Conservation (phyloP, 2,329 filamentous ascomycete species). For the Neofusicoccum laricinum region DNA sequence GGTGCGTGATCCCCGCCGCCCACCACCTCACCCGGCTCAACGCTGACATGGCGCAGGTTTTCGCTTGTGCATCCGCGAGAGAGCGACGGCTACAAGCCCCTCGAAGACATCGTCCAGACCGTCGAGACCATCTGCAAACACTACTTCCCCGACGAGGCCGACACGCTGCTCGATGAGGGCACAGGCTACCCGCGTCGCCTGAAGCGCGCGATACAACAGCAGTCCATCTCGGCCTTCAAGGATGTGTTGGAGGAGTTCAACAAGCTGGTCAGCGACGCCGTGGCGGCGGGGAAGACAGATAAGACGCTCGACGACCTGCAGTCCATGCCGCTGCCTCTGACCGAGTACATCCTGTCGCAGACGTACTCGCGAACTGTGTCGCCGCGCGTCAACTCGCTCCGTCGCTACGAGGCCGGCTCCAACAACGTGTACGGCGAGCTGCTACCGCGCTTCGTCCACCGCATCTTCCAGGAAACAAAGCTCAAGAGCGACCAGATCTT, state of each 20-base stretch:
- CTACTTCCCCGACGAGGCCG: conserved; percentile 70
- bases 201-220: conserved; percentile 68
- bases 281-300: conserved; percentile 65
- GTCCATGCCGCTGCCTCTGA: conserved; percentile 62
- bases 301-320: conserved; percentile 70
- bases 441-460: conserved; percentile 76
- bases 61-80: conserved; percentile 77
- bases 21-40: conserved; percentile 22
- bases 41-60: conserved; percentile 49
- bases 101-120: conserved; percentile 60
- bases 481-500: conserved; percentile 84
- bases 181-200: conserved; percentile 74
- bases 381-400: conserved; percentile 77
- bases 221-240: conserved; percentile 67
- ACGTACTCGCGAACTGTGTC: conserved; percentile 92
- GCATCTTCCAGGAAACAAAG: conserved; percentile 73
- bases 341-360: conserved; percentile 79
- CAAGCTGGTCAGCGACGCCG: conserved; percentile 60
- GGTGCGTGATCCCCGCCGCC: conserved; percentile 44
- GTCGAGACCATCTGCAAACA: conserved; percentile 62
- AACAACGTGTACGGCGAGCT: conserved; percentile 96
- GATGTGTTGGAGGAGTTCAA: conserved; percentile 77
- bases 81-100: conserved; percentile 62
- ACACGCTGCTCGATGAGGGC: conserved; percentile 67
- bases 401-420: conserved; percentile 83